Evolutionary conservation across 805 yeast genomes (phyloP), one percentile per base, ranked within the genome.

Genomic region (Cyberlindnera mrakii): DNA sequence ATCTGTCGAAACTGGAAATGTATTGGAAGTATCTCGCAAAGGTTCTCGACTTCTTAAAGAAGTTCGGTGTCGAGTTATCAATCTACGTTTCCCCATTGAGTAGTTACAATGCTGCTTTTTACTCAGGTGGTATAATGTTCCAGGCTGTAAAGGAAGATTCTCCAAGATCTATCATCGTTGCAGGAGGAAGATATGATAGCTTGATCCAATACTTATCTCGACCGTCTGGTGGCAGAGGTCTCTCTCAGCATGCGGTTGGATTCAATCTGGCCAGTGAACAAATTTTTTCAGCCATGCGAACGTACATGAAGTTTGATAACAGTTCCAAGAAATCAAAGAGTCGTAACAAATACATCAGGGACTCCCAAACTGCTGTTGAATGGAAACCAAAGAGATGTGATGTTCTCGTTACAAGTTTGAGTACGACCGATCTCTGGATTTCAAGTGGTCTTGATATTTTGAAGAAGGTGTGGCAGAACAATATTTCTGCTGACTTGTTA

Each of bases 181-280:
- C 93, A 0, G 99, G 99, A 36, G 99, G 99, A 3, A 70, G 99
- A 43, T 93, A 89, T 58, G 98, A 91, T 55, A 68, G 71, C 17
- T 69, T 93, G 50, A 76, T 89, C 13, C 68, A 77, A 3, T 71
- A 80, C 15, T 72, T 88, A 46, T 76, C 91, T 0, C 79, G 85
- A 50, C 73, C 78, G 1, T 64, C 76, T 45, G 58, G 69, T 17
- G 62, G 58, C 4, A 58, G 58, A 38, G 40, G 56, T 1, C 57
- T 55, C 33, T 48, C 74, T 39, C 70, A 75, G 17, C 71, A 72
- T 41, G 96, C 89, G 1, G 97, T 90, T 35, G 98, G 99, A 0
- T 83, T 93, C 57, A 82, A 87, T 48, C 62, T 93, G 43, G 86
- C 93, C 0, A 79, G 87, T 73, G 88, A 82, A 52, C 74, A 75